Conservation (phyloP, 2,329 filamentous ascomycete genomes). For the Arthrobotrys iridis region DNA sequence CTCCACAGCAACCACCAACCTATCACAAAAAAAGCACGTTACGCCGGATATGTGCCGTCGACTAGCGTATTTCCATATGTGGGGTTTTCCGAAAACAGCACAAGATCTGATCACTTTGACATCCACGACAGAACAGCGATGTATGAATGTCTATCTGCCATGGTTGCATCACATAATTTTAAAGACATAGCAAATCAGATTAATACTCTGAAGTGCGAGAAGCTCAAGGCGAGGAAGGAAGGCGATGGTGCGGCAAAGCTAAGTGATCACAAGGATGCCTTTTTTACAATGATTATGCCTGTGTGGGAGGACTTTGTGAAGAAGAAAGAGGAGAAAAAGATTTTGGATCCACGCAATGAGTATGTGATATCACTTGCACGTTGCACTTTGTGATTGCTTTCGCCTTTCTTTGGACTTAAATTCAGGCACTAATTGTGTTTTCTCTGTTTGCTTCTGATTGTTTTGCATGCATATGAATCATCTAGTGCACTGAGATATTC, state of each 20-base stretch:
- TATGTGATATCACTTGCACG: neutral
- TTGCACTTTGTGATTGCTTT: too few relatives aligned
- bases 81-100: constrained; percentile 6
- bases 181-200: constrained; percentile 25
- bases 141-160: constrained; percentile 3
- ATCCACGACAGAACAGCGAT: neutral
- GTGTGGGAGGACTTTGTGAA: constrained; percentile 11
- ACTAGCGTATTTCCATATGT: constrained; percentile 3
- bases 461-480: neutral
- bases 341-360: constrained; percentile 16
- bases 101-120: too few relatives aligned
- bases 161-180: constrained; percentile 24
- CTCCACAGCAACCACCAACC: neutral
- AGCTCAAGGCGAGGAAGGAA: neutral
- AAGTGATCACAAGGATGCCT: neutral
- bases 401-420: too few relatives aligned
- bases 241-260: constrained; percentile 6
- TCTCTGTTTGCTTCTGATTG: neutral
- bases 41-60: neutral
- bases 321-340: neutral
- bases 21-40: neutral
- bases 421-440: too few relatives aligned
- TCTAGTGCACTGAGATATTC: too few relatives aligned
- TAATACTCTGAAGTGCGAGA: constrained; percentile 7
- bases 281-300: constrained; percentile 11